phyloP scores from a whole-genome alignment of 2,329 filamentous ascomycete species.

The Amphichorda felina region DNA sequence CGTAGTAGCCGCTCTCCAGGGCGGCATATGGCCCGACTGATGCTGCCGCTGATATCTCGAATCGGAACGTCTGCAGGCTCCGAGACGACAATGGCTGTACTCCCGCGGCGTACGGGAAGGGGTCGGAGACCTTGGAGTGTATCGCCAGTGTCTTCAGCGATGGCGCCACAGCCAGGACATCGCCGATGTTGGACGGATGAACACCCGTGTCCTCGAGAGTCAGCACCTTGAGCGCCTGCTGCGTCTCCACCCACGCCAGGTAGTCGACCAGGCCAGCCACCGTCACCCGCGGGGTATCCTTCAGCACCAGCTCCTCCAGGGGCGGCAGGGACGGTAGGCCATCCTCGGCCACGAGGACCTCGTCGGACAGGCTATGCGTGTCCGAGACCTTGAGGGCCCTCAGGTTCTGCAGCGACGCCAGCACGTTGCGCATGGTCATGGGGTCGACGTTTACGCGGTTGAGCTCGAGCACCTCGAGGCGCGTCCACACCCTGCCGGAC shows the following conservation, averaged over 20 bases:
- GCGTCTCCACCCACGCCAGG: slow-evolving; percentile 48
- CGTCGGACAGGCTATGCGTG: slow-evolving; percentile 60
- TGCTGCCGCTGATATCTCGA: slow-evolving; percentile 60
- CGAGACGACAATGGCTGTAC: slow-evolving; percentile 54
- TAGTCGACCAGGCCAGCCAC: slow-evolving; percentile 58
- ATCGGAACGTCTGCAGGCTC: slow-evolving; percentile 63
- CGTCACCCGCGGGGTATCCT: slow-evolving; percentile 60
- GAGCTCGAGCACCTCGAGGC: slow-evolving; percentile 63
- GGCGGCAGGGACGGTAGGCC: slow-evolving; percentile 62
- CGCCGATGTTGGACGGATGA: slow-evolving; percentile 45
- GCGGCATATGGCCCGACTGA: slow-evolving; percentile 44
- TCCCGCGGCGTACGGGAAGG: slow-evolving; percentile 34
- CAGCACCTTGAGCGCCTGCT: slow-evolving; percentile 51
- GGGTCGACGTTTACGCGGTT: slow-evolving; percentile 58
- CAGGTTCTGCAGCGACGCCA: slow-evolving; percentile 55
- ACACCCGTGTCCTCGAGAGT: slow-evolving; percentile 64
- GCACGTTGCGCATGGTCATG: slow-evolving; percentile 54
- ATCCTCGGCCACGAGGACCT: slow-evolving; percentile 56
- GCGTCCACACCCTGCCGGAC: slow-evolving; percentile 52
- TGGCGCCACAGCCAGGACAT: slow-evolving; percentile 45
- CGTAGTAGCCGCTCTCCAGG: slow-evolving; percentile 58
- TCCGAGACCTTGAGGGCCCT: slow-evolving; percentile 65
- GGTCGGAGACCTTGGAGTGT: slow-evolving; percentile 34
- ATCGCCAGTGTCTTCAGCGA: slow-evolving; percentile 45
- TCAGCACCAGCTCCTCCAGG: slow-evolving; percentile 60